Conservation (phyloP, 805 yeast species). For the Ogataea parapolymorpha region DNA sequence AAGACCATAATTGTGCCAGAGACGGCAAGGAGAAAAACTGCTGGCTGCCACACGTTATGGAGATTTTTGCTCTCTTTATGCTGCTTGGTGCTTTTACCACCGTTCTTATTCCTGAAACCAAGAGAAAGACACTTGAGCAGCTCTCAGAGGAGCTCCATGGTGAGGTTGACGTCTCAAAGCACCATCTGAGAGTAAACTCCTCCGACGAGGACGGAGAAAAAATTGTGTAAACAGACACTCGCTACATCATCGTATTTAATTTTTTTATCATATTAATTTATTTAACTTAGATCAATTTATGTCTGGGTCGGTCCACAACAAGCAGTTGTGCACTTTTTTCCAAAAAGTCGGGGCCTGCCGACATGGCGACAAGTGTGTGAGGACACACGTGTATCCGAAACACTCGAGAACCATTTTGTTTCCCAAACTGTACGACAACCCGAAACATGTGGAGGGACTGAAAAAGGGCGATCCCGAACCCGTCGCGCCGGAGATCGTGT, state of each 20-base stretch:
- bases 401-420: slow-evolving; percentile 63
- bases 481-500: background rate
- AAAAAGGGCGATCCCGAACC: slow-evolving; percentile 28
- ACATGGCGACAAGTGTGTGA: slow-evolving; percentile 84
- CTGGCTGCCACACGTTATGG: slow-evolving; percentile 91
- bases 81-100: slow-evolving; percentile 67
- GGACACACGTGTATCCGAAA: slow-evolving; percentile 66
- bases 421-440: slow-evolving; percentile 62
- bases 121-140: slow-evolving; percentile 86
- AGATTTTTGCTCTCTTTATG: slow-evolving; percentile 91
- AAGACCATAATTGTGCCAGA: slow-evolving; percentile 71
- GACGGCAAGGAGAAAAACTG: slow-evolving; percentile 51
- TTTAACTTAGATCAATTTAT: background rate
- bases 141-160: slow-evolving; percentile 79
- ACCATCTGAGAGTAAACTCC: slow-evolving; percentile 16
- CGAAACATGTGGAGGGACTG: slow-evolving; percentile 39
- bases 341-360: slow-evolving; percentile 88
- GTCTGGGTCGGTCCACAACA: slow-evolving; percentile 8
- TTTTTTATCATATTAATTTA: background rate
- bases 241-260: background rate
- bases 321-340: slow-evolving; percentile 45
- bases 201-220: slow-evolving; percentile 29
- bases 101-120: slow-evolving; percentile 81
- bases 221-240: slow-evolving; percentile 14
- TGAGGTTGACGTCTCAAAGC: slow-evolving; percentile 50